Evolutionary conservation across 371 early-diverging fungal species (phyloP).

Genomic region (Mucor mucedo): DNA sequence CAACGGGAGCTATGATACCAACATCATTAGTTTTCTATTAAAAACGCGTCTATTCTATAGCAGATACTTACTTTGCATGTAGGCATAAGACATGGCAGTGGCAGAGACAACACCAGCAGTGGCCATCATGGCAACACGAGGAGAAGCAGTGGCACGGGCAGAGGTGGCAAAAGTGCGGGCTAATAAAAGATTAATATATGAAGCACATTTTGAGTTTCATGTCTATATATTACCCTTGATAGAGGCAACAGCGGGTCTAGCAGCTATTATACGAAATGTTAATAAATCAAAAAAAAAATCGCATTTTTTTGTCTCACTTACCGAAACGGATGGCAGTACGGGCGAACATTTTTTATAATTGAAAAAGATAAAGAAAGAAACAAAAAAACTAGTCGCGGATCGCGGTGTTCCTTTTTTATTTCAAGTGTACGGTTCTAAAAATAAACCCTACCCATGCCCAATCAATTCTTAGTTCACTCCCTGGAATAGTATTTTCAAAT

Average conservation of each 20-base stretch:
- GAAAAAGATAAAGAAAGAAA: not conserved
- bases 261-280: conserved; percentile 9
- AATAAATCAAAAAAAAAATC: conserved; percentile 2
- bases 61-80: conserved; percentile 38
- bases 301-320: conserved; percentile 12
- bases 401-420: too few relatives aligned
- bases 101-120: conserved; percentile 56
- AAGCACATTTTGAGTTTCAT: not conserved
- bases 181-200: conserved; percentile 10
- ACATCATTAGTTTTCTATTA: not conserved
- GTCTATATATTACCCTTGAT: conserved; percentile 37
- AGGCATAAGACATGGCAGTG: conserved; percentile 56
- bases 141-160: conserved; percentile 47
- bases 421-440: too few relatives aligned
- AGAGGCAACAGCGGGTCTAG: conserved; percentile 42
- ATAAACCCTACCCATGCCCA: too few relatives aligned
- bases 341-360: conserved; percentile 39
- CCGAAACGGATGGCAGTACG: conserved; percentile 50
- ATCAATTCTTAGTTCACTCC: too few relatives aligned
- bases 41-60: conserved; percentile 11
- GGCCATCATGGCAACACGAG: conserved; percentile 45
- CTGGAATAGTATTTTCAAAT: too few relatives aligned
- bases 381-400: not conserved
- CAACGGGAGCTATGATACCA: conserved; percentile 29
- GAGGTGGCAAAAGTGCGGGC: conserved; percentile 58